These are phyloP conservation scores for Penicillium sp. DNA, from an alignment of 2,329 filamentous ascomycete genomes.

Conservation along the genomic window DNA sequence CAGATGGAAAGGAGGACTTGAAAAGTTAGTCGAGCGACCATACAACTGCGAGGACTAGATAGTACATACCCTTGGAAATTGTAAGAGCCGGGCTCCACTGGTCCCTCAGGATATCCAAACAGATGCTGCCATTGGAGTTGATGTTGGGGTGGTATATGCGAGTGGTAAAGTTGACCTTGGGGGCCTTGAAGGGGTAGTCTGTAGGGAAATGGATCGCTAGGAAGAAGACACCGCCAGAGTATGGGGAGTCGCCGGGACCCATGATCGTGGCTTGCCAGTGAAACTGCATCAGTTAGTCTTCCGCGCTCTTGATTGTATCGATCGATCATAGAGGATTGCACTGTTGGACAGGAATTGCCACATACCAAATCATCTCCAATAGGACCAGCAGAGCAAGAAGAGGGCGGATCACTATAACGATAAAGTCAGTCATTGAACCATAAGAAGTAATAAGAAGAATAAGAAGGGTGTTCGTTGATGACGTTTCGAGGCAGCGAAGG, in stretches of 20 bases:
- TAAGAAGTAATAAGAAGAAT: background rate
- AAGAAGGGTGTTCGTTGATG: background rate
- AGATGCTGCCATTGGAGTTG: conserved; percentile 99
- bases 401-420: conserved; percentile 79
- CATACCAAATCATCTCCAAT: conserved; percentile 97
- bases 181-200: conserved; percentile 99
- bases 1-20: conserved; percentile 95
- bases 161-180: conserved; percentile 99
- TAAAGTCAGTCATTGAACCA: conserved; percentile 13
- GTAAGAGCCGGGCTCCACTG: conserved; percentile 99
- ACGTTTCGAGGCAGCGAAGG: background rate
- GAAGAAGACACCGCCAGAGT: conserved; percentile 98
- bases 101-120: conserved; percentile 94
- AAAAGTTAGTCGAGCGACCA: background rate
- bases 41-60: conserved; percentile 22
- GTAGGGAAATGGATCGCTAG: conserved; percentile 98
- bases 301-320: background rate
- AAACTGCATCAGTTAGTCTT: conserved; percentile 58
- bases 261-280: conserved; percentile 99
- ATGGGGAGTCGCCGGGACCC: conserved; percentile 97
- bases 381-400: conserved; percentile 95
- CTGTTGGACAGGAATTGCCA: conserved; percentile 13
- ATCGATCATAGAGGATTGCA: background rate
- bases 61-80: conserved; percentile 80
- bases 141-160: conserved; percentile 99